Conservation (phyloP, 148 eudicot species). For the Dianthus caryophyllus region DNA sequence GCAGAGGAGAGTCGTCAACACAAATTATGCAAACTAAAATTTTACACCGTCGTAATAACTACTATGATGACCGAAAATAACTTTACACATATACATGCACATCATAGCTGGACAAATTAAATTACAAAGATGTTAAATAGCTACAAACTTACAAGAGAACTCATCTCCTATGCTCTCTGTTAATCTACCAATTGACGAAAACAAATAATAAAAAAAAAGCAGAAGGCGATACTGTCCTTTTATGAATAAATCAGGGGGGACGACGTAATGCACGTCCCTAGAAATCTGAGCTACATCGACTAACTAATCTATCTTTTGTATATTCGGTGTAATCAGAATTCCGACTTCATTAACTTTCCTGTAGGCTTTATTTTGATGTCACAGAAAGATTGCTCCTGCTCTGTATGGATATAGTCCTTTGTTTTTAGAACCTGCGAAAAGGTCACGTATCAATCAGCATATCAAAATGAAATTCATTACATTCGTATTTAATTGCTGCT, state of each 20-base stretch:
- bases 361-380: conserved; percentile 69
- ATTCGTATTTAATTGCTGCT: neutral
- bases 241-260: conserved; percentile 34
- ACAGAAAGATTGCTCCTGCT: conserved; percentile 48
- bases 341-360: conserved; percentile 67
- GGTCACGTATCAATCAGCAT: neutral
- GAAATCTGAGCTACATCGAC: conserved; percentile 30
- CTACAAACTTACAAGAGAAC: conserved; percentile 12
- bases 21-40: conserved; percentile 1
- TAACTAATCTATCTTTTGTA: conserved; percentile 24
- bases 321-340: conserved; percentile 37
- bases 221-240: conserved; percentile 18
- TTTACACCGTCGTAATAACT: conserved; percentile 1
- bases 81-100: conserved; percentile 31
- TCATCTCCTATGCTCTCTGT: conserved; percentile 13
- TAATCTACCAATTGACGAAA: conserved; percentile 28
- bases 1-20: neutral
- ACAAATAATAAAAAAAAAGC: conserved; percentile 15
- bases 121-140: conserved; percentile 25
- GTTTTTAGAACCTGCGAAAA: conserved; percentile 80
- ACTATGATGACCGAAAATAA: conserved; percentile 4
- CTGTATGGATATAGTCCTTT: conserved; percentile 76
- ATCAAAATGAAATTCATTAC: neutral
- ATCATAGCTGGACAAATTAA: conserved; percentile 14
- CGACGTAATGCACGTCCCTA: conserved; percentile 14